phyloP scores from a whole-genome alignment of 306 rosid species.

The Sesbania bispinosa region DNA sequence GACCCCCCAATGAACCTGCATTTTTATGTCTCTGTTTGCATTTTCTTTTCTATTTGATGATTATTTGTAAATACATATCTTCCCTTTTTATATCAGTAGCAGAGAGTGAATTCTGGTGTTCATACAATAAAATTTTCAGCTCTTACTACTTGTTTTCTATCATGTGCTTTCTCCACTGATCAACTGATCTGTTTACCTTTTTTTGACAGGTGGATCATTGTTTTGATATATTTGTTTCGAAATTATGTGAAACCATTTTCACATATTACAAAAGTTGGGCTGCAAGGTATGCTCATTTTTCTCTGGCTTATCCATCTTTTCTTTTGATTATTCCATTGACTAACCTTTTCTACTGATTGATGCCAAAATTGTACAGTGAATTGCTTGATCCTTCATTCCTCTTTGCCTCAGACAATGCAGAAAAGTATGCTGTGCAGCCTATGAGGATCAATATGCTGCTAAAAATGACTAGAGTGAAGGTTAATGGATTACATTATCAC shows the following conservation, averaged over 20 bases:
- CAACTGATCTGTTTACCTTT: slow-evolving; percentile 4
- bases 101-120: neutral
- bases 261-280: slow-evolving; percentile 98
- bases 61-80: neutral
- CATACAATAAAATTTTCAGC: neutral
- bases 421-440: slow-evolving; percentile 80
- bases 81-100: neutral
- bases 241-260: slow-evolving; percentile 74
- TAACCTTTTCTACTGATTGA: slow-evolving; percentile 14
- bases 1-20: neutral
- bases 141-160: neutral
- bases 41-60: slow-evolving; percentile 11
- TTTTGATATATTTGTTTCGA: slow-evolving; percentile 84
- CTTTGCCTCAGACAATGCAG: slow-evolving; percentile 86
- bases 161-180: slow-evolving; percentile 6
- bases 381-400: slow-evolving; percentile 90
- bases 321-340: slow-evolving; percentile 19
- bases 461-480: slow-evolving; percentile 95
- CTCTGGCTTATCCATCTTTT: slow-evolving; percentile 30
- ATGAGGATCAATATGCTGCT: slow-evolving; percentile 75
- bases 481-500: slow-evolving; percentile 28
- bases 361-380: slow-evolving; percentile 65
- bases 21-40: neutral
- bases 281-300: slow-evolving; percentile 57
- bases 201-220: slow-evolving; percentile 83